Percentiles rank a stretch among this genome's conserved stretches.
Evolutionary conservation across 2,329 filamentous ascomycete species (phyloP).

Genomic region (Rhexocercosporidium sp.): DNA sequence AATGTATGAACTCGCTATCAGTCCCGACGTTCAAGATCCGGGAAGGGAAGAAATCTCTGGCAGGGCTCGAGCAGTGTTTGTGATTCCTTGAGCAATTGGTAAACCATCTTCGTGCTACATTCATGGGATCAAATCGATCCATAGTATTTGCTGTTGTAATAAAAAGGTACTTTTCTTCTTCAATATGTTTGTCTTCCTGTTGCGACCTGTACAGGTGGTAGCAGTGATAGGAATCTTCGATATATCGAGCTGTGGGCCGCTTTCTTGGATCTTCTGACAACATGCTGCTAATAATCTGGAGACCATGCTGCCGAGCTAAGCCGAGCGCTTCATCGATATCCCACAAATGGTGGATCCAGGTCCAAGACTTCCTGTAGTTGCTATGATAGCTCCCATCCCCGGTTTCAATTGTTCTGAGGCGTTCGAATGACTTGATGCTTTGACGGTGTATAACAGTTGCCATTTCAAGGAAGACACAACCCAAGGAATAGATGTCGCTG

Average conservation of each 20-base stretch:
- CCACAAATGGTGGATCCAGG: slow-evolving; percentile 16
- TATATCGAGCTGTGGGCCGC: slow-evolving; percentile 11
- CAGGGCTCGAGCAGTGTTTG: neutral
- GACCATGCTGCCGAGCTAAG: neutral
- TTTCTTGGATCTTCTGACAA: slow-evolving; percentile 3
- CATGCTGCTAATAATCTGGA: slow-evolving; percentile 10
- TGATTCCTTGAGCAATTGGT: slow-evolving; percentile 1
- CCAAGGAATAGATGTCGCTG: slow-evolving; percentile 16
- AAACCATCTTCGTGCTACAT: slow-evolving; percentile 7
- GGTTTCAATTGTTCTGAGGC: slow-evolving; percentile 3
- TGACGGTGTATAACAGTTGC: slow-evolving; percentile 13
- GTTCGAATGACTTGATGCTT: slow-evolving; percentile 2
- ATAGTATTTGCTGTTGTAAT: neutral
- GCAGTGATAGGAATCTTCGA: slow-evolving; percentile 5
- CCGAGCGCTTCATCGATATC: slow-evolving; percentile 11
- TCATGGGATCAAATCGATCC: neutral
- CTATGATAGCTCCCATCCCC: slow-evolving; percentile 1
- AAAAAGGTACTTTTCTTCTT: slow-evolving; percentile 9
- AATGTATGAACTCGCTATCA: slow-evolving; percentile 1
- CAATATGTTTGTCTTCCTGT: neutral
- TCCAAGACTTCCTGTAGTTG: neutral
- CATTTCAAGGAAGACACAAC: slow-evolving; percentile 20
- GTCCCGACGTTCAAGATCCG: slow-evolving; percentile 14
- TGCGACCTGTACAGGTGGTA: neutral
- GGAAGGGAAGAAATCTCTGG: slow-evolving; percentile 11